Evolutionary conservation across 768 basidiomycete species (phyloP), one percentile per base, ranked within the genome.

Genomic region (Trametes cinnabarina): DNA sequence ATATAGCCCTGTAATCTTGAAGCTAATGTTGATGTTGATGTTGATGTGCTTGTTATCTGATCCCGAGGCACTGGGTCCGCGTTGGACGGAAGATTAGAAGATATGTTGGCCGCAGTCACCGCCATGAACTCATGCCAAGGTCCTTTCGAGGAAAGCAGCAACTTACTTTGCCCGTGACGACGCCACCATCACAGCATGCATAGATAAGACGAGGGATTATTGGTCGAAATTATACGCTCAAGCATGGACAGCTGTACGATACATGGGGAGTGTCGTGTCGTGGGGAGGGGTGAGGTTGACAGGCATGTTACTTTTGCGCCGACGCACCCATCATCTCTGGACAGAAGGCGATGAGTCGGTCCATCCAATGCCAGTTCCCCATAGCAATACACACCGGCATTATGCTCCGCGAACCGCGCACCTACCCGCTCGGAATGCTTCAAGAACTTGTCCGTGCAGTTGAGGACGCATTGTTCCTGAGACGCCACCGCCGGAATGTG

Each of bases 361-460:
- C 32, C 20, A 26, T 5, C 15, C 3, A 12, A 32, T 15, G n/a
- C 2, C 30, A 14, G 22, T 41, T 34, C 19, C 8, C 10, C 35
- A 28, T 32, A 62, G 46, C 17, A n/a, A 17, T 25, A 78, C 90
- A 58, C 63, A 94, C 94, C 94, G 52, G 92, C 92, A 67, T 94
- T 96, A 61, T 89, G 75, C 70, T 96, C 94, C 43, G 93, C 92
- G 69, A 96, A 97, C 44, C 94, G 82, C 26, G 92, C 87, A 5
- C 93, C 93, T 15, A 96, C 89, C 49, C 94, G 81, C 71, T 98
- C 94, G 11, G 94, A 94, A 71, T 97, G 93, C 71, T 97, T 97
- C 68, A 98, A 76, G 78, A 97, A 98, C 74, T 98, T 99, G 79
- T 98, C 96, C 20, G 94, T 82, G 77, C 96, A 99, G 76, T 95